These are phyloP conservation scores for Geosmithia morbida DNA, from an alignment of 2,329 filamentous ascomycete genomes.

Conservation along the genomic window DNA sequence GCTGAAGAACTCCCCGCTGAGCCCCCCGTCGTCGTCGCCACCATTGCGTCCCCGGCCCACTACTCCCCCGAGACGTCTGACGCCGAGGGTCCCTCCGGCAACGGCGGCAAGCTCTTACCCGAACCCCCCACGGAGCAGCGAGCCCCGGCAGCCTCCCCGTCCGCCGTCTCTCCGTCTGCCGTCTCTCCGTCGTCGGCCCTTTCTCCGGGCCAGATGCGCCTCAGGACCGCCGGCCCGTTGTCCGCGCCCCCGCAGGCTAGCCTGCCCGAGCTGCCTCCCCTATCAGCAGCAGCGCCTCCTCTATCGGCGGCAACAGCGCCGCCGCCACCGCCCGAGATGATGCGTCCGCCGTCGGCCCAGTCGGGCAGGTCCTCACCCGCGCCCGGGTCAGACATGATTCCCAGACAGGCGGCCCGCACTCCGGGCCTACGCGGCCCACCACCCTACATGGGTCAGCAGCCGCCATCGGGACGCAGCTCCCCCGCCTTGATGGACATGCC, in stretches of 20 bases:
- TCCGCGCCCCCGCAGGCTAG: background rate
- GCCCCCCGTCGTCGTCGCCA: constrained; percentile 11
- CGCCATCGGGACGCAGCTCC: background rate
- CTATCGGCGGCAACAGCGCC: background rate
- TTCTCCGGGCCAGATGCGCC: too few species aligned
- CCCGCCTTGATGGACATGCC: background rate
- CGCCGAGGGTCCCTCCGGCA: constrained; percentile 2
- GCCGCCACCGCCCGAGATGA: constrained; percentile 3
- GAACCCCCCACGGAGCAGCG: too few species aligned
- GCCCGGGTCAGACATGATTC: too few species aligned
- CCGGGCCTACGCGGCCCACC: background rate
- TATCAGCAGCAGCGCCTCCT: too few species aligned
- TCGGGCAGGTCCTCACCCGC: constrained; percentile 1
- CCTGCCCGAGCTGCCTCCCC: background rate
- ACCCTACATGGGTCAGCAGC: background rate
- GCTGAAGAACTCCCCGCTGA: constrained; percentile 4
- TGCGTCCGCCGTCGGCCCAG: background rate
- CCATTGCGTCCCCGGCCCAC: constrained; percentile 26
- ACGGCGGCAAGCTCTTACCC: background rate
- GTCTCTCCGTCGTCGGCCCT: too few species aligned
- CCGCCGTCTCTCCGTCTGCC: too few species aligned
- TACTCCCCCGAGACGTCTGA: constrained; percentile 25
- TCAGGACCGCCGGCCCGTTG: background rate
- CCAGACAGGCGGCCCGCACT: background rate
- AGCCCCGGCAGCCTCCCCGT: background rate